These are phyloP conservation scores for Zasmidium angulare DNA, from an alignment of 2,329 filamentous ascomycete genomes.

Conservation along the genomic window DNA sequence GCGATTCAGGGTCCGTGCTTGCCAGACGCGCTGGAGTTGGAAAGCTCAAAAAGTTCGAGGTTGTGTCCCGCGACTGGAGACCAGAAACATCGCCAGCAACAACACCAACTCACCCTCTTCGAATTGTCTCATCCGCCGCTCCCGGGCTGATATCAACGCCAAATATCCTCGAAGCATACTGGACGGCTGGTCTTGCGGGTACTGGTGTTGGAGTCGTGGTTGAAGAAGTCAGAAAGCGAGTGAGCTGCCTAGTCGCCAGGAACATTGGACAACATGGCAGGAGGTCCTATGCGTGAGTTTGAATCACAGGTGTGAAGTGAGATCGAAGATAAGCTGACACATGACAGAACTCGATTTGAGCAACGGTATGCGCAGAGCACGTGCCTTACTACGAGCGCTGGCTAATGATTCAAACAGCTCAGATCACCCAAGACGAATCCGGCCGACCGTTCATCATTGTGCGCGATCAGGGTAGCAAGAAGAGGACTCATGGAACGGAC, in stretches of 20 bases:
- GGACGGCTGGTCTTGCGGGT: neutral
- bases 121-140: neutral
- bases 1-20: too few relatives aligned
- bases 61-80: neutral
- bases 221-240: neutral
- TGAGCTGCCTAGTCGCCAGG: slow-evolving; percentile 9
- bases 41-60: neutral
- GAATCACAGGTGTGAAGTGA: slow-evolving; percentile 52
- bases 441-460: slow-evolving; percentile 97
- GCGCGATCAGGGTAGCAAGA: slow-evolving; percentile 97
- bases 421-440: slow-evolving; percentile 94
- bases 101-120: neutral
- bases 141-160: neutral
- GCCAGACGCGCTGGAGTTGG: neutral
- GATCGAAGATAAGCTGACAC: slow-evolving; percentile 22
- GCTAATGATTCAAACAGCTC: slow-evolving; percentile 47
- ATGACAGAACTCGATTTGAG: slow-evolving; percentile 74
- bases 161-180: slow-evolving; percentile 2
- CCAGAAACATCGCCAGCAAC: neutral
- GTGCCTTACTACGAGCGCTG: neutral
- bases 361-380: slow-evolving; percentile 61
- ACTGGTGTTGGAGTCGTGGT: slow-evolving; percentile 1
- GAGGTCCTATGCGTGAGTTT: slow-evolving; percentile 61
- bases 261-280: slow-evolving; percentile 44
- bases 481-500: slow-evolving; percentile 92